Base-by-base conservation (phyloP, 2,329 filamentous ascomycete genomes). In the Penicillium sp. region DNA sequence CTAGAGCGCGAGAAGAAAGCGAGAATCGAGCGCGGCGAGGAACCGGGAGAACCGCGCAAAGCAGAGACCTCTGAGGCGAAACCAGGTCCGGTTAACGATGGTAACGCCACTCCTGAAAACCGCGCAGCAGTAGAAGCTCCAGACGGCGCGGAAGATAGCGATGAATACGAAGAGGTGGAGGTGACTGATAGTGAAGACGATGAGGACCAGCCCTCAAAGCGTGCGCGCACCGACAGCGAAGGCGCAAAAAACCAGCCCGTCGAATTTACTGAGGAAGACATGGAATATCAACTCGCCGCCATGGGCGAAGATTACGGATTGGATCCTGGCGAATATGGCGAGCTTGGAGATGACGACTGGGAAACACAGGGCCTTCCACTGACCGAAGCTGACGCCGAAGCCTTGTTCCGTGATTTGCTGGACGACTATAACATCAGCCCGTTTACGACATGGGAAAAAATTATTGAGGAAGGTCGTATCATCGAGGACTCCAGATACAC, bases 261-360 rank as follows among this genome's bases (percentile, higher is more conserved):
- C 8, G 93, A 97, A 67, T 96, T 96, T 68, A 91, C 90, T 55
- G 95, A 98, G 73, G 93, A 93, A 53, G 95, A 99, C 69, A 96
- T 99, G 66, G 93, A 91, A 35, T 93, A 88, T 70, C 95, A 99
- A 70, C 81, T 99, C 13, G 90, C 91, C 53, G 88, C 90, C 26
- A 96, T 97, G 91, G 92, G 90, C 53, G 84, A 90, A 64, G 88
- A 91, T n/a, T 92, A 93, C 65, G 91, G 87, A 1, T 80, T 93
- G 29, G 90, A 92, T 39, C 86, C 86, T 0, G 90, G 87, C 50
- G 89, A 92, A 68, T 92, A 92, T 69, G 89, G 88, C 57, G 87
- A 88, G 59, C 71, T 68, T 1, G 86, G 83, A 10, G 75, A 78
- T 39, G 79, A 78, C 14, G 77, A 75, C 29, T 89, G 85, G 79